A percentile compares a stretch with the other conserved stretches of the same genome.
Evolutionary conservation across 139 green algal species (phyloP).

Genomic region (Diplosphaera chodatii): DNA sequence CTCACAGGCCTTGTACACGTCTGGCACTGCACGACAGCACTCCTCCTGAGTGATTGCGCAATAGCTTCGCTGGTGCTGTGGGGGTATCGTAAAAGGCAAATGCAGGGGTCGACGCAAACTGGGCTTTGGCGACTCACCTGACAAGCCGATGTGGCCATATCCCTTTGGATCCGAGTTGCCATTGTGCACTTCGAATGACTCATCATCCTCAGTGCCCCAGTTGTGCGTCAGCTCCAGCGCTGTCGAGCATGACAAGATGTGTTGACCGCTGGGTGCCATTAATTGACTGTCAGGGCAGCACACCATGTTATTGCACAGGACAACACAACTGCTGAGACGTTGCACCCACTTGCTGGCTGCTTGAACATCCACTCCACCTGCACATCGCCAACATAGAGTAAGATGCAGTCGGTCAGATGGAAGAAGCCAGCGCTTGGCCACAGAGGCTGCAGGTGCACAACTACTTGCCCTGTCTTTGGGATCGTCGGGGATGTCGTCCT

Average conservation of each 20-base stretch:
- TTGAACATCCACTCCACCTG: constrained; percentile 52
- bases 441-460: not conserved
- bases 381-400: not conserved
- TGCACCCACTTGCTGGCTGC: constrained; percentile 11
- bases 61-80: no score
- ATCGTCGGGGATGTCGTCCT: constrained; percentile 56
- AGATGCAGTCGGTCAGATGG: no score
- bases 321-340: not conserved
- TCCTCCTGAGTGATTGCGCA: no score
- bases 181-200: constrained; percentile 72
- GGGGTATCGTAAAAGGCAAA: no score
- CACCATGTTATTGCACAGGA: not conserved
- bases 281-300: not conserved
- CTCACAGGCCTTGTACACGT: constrained; percentile 78
- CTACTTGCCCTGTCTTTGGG: constrained; percentile 30
- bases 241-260: not conserved
- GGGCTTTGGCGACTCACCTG: not conserved
- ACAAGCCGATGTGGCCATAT: constrained; percentile 42
- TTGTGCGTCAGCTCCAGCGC: constrained; percentile 86
- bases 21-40: no score
- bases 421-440: no score
- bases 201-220: constrained; percentile 77
- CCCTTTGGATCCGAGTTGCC: constrained; percentile 82
- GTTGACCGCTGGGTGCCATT: not conserved
- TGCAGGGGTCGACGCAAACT: no score